Conservation (phyloP, 192 early-diverging fungal genomes). For the Linnemannia zychae region DNA sequence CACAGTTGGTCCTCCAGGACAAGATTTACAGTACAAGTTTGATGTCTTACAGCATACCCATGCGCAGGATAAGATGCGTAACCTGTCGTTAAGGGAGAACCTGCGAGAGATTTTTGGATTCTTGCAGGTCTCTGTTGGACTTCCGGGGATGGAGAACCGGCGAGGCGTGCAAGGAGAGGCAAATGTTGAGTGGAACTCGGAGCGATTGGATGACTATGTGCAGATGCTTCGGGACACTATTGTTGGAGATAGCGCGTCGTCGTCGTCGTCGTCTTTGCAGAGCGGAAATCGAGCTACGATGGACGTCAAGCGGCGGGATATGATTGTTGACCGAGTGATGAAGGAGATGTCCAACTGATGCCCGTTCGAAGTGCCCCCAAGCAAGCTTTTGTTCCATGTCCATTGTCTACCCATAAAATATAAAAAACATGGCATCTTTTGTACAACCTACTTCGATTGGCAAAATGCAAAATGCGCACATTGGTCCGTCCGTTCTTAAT, state of each 20-base stretch:
- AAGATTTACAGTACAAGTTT: slow-evolving; percentile 41
- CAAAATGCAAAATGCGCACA: neutral
- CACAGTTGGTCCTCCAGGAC: slow-evolving; percentile 21
- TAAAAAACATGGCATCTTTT: neutral
- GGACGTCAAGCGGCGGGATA: slow-evolving; percentile 30
- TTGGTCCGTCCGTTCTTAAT: no score
- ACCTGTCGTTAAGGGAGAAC: slow-evolving; percentile 30
- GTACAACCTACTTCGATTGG: neutral
- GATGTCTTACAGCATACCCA: slow-evolving; percentile 35
- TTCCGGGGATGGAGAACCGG: neutral
- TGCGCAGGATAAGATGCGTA: slow-evolving; percentile 41
- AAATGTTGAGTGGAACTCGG: slow-evolving; percentile 17
- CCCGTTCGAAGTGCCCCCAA: neutral
- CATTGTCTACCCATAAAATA: neutral
- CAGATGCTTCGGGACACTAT: slow-evolving; percentile 38
- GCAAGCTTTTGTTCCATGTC: no score
- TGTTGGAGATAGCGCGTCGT: slow-evolving; percentile 21
- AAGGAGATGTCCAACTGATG: slow-evolving; percentile 15
- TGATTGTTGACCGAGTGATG: slow-evolving; percentile 39
- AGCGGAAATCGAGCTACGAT: neutral
- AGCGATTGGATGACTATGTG: slow-evolving; percentile 47
- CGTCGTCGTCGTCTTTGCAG: neutral
- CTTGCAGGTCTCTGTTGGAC: slow-evolving; percentile 30
- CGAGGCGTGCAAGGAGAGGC: neutral
- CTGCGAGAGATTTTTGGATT: slow-evolving; percentile 35